Evolutionary conservation across 2,329 filamentous ascomycete species (phyloP), one percentile per base, ranked within the genome.

Genomic region (Madurella fahalii): DNA sequence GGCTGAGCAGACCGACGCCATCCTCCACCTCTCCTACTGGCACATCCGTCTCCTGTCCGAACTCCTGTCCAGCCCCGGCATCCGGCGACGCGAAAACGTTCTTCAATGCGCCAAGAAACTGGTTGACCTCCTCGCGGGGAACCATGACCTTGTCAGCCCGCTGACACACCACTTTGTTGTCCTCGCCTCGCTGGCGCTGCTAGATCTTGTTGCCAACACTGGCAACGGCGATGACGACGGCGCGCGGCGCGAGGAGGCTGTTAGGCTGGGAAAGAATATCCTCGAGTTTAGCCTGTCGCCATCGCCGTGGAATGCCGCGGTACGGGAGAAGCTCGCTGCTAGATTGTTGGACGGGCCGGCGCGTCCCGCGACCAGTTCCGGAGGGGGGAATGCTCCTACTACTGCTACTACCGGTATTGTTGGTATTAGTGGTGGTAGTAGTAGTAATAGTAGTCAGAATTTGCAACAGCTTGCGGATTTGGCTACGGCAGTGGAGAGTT

Each of bases 21-120:
- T 86, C 32, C 74, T 89, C 2, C 82, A 87, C 61, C 74, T 90
- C 20, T 80, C 80, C 16, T 89, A 87, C 69, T 88, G 86, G 80
- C 85, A 89, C 67, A 78, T 82, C 60, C 82, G 84, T 57, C 75
- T 89, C 9, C 73, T 90, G 16, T 76, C 82, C 9, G 82, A 84
- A 49, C 75, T 88, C 2, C 73, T 85, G 51, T 80, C 79, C 39
- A 11, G 13, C 34, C 9, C 34, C 34, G 11, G 34, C 34, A 37
- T 15, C 34, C 77, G 81, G 1, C 76, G 75, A 11, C 74, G 79
- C 1, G 71, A 75, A 2, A 80, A 86, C 55, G 75, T 85, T 15
- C 70, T 87, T 17, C 83, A 80, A 68, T 79, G 83, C 5, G 81
- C 82, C 25, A 76, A 77, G 56, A 79, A 84, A 62, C 76, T 84